Percentiles rank a stretch among this genome's conserved stretches.
phyloP scores from a whole-genome alignment of 306 rosid genomes.

The Vigna trinervia region DNA sequence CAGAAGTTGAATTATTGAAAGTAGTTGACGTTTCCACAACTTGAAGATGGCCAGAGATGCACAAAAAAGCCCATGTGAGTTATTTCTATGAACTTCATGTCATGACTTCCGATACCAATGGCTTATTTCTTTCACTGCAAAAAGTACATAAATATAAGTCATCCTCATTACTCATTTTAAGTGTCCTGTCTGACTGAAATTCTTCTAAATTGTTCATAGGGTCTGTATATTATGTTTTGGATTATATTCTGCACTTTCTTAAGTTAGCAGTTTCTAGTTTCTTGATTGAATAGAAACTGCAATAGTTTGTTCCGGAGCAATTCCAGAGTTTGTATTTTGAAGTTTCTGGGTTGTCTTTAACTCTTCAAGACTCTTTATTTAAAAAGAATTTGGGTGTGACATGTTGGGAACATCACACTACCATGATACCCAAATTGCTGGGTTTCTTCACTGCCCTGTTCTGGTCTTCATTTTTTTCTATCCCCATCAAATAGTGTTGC shows the following conservation, averaged over 20 bases:
- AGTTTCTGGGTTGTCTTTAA: neutral
- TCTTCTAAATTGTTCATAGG: neutral
- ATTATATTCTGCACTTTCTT: neutral
- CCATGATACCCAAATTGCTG: neutral
- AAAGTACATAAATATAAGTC: neutral
- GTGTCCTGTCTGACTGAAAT: neutral
- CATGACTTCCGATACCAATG: neutral
- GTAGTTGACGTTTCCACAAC: neutral
- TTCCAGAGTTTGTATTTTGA: conserved; percentile 3
- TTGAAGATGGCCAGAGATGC: neutral
- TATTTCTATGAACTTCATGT: neutral
- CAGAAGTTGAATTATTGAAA: neutral
- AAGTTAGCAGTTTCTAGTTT: neutral
- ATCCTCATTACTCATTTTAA: too few relatives aligned
- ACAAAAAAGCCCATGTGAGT: neutral
- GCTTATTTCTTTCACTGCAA: too few relatives aligned
- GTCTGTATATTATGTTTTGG: neutral
- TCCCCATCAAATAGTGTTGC: neutral
- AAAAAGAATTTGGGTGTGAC: neutral
- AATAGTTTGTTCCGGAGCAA: neutral
- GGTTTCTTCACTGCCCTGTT: neutral
- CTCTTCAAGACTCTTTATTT: neutral
- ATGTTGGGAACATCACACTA: neutral
- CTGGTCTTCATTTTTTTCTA: neutral
- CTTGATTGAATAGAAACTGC: neutral